Evolutionary conservation across 805 yeast genomes (phyloP), one percentile per base, ranked within the genome.

Genomic region (Myxozyma vanderwaltii): DNA sequence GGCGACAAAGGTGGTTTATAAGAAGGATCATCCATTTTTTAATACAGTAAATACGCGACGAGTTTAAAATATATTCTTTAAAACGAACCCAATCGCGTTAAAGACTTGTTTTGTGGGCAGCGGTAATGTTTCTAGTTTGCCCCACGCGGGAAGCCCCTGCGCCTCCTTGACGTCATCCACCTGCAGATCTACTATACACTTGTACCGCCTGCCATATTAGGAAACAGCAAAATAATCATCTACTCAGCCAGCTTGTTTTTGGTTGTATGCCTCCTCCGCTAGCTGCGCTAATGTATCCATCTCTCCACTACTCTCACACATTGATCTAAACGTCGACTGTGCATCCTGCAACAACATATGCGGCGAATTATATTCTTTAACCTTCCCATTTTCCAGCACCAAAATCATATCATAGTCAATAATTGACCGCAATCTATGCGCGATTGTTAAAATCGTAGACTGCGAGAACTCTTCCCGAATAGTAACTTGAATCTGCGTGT

Each of bases 231-330:
- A n/a, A n/a, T n/a, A n/a, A 27, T 45, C 21, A 27, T 45, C 36
- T 4, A 15, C 17, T 29, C 15, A n/a, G 29, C 3, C 17, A 36
- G 33, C 13, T 21, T 43, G 24, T 31, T 21, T 17, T 27, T 36
- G 23, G 15, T 39, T 48, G 35, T 53, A 60, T 26, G 64, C 61
- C 50, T 48, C 29, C 70, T 86, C 86, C 1, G 97, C 94, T 60
- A 88, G 72, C 66, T 81, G 82, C 24, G 83, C 77, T 69, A 92
- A 80, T 1, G 85, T 79, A 46, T 89, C 96, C 62, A 92, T 77
- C 73, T 92, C 98, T 46, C 99, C 99, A 70, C 95, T 86, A 72
- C 89, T 89, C 41, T 80, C 82, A 72, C 94, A 88, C 92, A 88
- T 88, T 55, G 82, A 78, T 68, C 81, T 77, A 74, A 88, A 88